Evolutionary conservation across 139 green algal genomes (phyloP).

Genomic region (Zygnema cylindricum): DNA sequence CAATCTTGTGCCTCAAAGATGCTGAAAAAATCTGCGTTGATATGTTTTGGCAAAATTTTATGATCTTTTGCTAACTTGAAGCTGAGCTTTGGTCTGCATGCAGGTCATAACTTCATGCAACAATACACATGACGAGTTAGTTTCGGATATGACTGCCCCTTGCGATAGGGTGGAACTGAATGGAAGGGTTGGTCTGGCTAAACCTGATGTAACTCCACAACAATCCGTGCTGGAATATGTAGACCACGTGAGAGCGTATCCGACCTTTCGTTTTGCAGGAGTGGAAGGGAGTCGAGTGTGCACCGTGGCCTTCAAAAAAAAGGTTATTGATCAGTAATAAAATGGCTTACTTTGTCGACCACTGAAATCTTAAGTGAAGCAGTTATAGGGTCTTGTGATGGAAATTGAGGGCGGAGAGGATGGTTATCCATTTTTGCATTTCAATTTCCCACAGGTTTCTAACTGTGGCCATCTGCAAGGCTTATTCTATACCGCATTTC

Average conservation of each 20-base stretch:
- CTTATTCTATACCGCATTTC: too few species aligned
- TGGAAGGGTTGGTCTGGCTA: not conserved
- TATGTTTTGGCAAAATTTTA: too few species aligned
- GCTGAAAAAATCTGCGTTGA: too few species aligned
- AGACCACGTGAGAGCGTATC: constrained; percentile 63
- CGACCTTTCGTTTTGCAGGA: constrained; percentile 64
- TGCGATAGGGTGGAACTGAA: constrained; percentile 20
- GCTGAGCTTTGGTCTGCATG: too few species aligned
- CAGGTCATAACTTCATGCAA: constrained; percentile 70
- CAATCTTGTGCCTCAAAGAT: too few species aligned
- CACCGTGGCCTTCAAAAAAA: constrained; percentile 61
- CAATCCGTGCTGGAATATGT: constrained; percentile 35
- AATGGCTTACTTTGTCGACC: too few species aligned
- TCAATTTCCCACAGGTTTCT: too few species aligned
- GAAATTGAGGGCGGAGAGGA: too few species aligned
- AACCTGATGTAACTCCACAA: not conserved
- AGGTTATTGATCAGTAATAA: not conserved
- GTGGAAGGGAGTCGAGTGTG: constrained; percentile 62
- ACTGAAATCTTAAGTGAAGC: too few species aligned
- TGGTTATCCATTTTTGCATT: too few species aligned
- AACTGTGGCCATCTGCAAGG: too few species aligned
- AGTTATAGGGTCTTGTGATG: not conserved
- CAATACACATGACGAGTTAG: constrained; percentile 65
- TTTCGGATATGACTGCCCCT: constrained; percentile 30
- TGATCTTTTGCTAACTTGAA: too few species aligned